Evolutionary conservation across 768 basidiomycete species (phyloP).

Genomic region (Macrocybe gigantea): DNA sequence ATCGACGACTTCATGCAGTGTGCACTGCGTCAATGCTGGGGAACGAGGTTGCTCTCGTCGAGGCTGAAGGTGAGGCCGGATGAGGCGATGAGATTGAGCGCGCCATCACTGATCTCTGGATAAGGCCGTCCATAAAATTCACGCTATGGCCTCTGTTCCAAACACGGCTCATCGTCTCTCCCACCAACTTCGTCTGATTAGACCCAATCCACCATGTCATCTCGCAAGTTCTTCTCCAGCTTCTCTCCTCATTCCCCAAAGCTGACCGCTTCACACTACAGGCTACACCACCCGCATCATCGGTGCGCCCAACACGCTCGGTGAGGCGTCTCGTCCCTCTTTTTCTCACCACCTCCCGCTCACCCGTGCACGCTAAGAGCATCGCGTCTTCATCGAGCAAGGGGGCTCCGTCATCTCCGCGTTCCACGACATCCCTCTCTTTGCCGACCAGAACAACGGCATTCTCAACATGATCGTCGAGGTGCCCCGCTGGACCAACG

Average conservation of each 20-base stretch:
- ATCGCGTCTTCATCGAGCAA: slow-evolving; percentile 92
- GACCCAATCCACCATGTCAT: slow-evolving; percentile 43
- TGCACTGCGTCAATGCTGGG: slow-evolving; percentile 3
- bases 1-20: slow-evolving; percentile 1
- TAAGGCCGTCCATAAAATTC: slow-evolving; percentile 22
- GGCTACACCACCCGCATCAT: slow-evolving; percentile 74
- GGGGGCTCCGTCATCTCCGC: slow-evolving; percentile 78
- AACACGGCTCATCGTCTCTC: slow-evolving; percentile 49
- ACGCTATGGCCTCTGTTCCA: slow-evolving; percentile 31
- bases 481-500: slow-evolving; percentile 99
- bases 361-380: slow-evolving; percentile 49
- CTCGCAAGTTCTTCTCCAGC: slow-evolving; percentile 36
- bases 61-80: slow-evolving; percentile 10
- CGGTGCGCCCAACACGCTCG: slow-evolving; percentile 90
- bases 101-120: neutral
- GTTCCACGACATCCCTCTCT: slow-evolving; percentile 97
- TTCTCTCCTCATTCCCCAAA: slow-evolving; percentile 9
- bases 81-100: no score
- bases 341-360: slow-evolving; percentile 12
- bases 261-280: slow-evolving; percentile 19
- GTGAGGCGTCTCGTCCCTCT: slow-evolving; percentile 35
- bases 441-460: slow-evolving; percentile 91
- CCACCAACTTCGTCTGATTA: slow-evolving; percentile 58
- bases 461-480: slow-evolving; percentile 99
- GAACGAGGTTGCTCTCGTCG: slow-evolving; percentile 4